Conservation (phyloP, 352 stramenopile genomes). For the Phytophthora vignae region DNA sequence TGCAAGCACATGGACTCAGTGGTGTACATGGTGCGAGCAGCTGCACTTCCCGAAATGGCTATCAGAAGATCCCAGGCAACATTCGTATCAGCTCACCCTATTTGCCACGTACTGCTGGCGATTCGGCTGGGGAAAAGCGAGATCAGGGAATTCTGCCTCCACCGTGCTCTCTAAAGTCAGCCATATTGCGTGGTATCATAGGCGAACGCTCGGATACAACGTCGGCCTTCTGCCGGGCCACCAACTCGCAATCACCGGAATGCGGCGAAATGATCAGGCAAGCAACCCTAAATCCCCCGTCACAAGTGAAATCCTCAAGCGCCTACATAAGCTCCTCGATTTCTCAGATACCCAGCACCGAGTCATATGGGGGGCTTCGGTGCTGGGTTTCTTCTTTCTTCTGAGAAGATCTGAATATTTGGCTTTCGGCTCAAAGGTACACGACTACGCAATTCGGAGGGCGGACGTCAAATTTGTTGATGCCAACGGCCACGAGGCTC, state of each 20-base stretch:
- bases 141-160: no score
- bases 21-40: not conserved
- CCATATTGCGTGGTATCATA: no score
- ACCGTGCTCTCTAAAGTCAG: no score
- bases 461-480: not conserved
- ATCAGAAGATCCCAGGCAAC: not conserved
- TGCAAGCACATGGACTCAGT: not conserved
- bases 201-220: not conserved
- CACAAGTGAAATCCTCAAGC: not conserved
- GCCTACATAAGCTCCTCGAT: not conserved
- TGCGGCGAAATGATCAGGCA: not conserved
- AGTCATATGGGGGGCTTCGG: not conserved
- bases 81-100: not conserved
- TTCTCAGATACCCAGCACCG: not conserved
- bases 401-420: not conserved
- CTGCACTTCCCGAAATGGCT: not conserved
- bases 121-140: no score
- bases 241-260: not conserved
- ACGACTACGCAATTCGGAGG: constrained; percentile 7
- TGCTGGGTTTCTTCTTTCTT: constrained; percentile 3
- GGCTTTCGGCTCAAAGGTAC: not conserved
- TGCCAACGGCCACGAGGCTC: not conserved
- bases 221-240: not conserved
- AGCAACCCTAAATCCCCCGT: not conserved
- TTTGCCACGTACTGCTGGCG: not conserved